Evolutionary conservation across 352 stramenopile species (phyloP), one percentile per base, ranked within the genome.

Genomic region (Hyaloperonospora brassicae): DNA sequence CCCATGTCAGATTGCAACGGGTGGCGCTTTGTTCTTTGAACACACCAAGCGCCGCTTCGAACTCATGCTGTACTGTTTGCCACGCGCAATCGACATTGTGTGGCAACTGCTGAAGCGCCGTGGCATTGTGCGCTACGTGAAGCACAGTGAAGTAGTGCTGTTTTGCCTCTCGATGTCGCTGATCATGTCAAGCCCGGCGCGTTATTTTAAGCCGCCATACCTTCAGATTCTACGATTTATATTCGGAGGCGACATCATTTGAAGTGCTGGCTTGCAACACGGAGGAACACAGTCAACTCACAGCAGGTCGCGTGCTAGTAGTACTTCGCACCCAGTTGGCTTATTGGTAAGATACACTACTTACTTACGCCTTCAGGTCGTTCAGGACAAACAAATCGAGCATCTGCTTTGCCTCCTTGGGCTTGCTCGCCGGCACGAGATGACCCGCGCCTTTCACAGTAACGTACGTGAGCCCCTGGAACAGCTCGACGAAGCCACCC

Each of bases 361-460:
- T 46, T 5, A 11, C 17, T 35, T 42, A 48, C 30, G 58, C 53
- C 47, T 57, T 53, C 41, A 68, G 49, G 36, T 63, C 52, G 52
- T 81, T 80, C 25, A 88, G 60, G 34, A 88, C 70, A 47, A 85
- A 88, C 44, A 76, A 53, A 55, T 88, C 71, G 34, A 88, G 69
- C 77, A 88, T 86, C 60, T 76, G 66, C 58, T 83, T 82, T 21
- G 77, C 72, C 48, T 85, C 73, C 13, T 72, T 52, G 4, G 77
- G 77, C 57, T 96, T 90, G 61, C 76, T 84, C 59, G 76, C 73
- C 0, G 87, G 89, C 47, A 96, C 89, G 52, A 97, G 73, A 60
- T 97, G 88, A 13, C 92, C 92, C 0, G 86, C 84, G 11, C 87
- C 89, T 49, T 93, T 89, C 53, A 97, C 90, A 0, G 89, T 98